A percentile compares a stretch with the other conserved stretches of the same genome.
Conservation (phyloP, 768 basidiomycete species). For the Mrakia frigida region DNA sequence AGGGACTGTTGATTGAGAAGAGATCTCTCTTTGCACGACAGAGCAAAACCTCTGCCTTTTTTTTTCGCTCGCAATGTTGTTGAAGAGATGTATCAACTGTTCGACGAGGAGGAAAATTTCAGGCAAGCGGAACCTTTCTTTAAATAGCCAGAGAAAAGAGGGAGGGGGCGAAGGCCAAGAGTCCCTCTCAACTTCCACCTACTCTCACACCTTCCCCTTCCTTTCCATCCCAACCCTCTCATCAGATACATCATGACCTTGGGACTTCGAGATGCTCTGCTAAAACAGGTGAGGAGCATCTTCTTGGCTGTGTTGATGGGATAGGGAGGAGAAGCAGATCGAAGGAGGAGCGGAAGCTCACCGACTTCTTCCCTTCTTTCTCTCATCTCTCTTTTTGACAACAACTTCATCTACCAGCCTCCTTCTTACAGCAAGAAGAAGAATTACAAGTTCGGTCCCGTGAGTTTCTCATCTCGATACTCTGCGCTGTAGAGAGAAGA, state of each 20-base stretch:
- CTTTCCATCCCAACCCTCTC: not conserved
- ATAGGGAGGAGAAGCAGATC: not conserved
- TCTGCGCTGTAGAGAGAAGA: too few species aligned
- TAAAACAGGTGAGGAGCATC: not conserved
- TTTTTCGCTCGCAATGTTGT: too few species aligned
- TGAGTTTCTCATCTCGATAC: not conserved
- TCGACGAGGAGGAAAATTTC: too few species aligned
- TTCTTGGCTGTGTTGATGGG: too few species aligned
- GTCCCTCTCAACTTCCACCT: not conserved
- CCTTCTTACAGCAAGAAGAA: conserved; percentile 24
- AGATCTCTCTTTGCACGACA: too few species aligned
- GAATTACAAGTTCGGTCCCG: conserved; percentile 25
- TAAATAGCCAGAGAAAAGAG: too few species aligned
- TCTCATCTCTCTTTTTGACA: not conserved
- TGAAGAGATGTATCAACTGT: too few species aligned
- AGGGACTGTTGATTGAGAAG: too few species aligned
- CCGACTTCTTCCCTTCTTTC: not conserved
- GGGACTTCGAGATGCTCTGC: conserved; percentile 16
- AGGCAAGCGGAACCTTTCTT: too few species aligned
- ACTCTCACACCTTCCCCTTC: too few species aligned
- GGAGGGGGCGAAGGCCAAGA: too few species aligned
- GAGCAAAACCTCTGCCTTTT: too few species aligned
- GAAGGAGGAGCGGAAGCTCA: not conserved
- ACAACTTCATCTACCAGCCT: not conserved
- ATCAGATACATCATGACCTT: not conserved